Evolutionary conservation across 495 filamentous ascomycete genomes (phyloP), one percentile per base, ranked within the genome.

Genomic region (Trichoderma gamsii): DNA sequence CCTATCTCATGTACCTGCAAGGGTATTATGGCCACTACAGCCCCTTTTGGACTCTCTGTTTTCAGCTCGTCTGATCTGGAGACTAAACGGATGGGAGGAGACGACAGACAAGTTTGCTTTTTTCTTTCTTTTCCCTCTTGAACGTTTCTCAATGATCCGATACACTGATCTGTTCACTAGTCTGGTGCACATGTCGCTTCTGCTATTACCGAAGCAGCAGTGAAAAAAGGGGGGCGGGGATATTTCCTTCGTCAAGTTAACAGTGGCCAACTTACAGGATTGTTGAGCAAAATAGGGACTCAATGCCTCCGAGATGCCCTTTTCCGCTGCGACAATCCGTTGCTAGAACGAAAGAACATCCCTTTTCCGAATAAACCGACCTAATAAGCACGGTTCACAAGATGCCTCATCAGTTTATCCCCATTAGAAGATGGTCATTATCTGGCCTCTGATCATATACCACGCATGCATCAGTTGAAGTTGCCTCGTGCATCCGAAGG

Each of bases 321-420:
- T 32, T 21, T 61, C 25, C 23, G 16, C 56, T 25, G 27, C 27
- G 32, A 9, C 16, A 25, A 16, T 25, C 27, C 8, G 56, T 11
- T 61, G 25, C 23, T 21, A 13, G 15, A 61, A 21, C 5, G 25
- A 29, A 16, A 13, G 9, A 21, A 61, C 15, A 21, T 23, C n/a
- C 8, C 56, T 25, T 4, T 21, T 23, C 18, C 13, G 16, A 27
- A 18, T 32, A 32, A 27, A 12, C 27, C 56, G 23, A 61, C 27
- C 56, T 32, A 21, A 15, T 12, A 61, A 61, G 56, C 56, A 61
- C 56, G 56, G 27, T 61, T 61, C 56, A 32, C 56, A 32, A 32
- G 27, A 12, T 8, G 56, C 56, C 56, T 32, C 27, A 29, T 61
- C 23, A 61, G 25, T 15, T 16, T 9, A 13, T 13, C 21, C 27